phyloP scores from a whole-genome alignment of 2,329 filamentous ascomycete species.

The Penicillium sp. region DNA sequence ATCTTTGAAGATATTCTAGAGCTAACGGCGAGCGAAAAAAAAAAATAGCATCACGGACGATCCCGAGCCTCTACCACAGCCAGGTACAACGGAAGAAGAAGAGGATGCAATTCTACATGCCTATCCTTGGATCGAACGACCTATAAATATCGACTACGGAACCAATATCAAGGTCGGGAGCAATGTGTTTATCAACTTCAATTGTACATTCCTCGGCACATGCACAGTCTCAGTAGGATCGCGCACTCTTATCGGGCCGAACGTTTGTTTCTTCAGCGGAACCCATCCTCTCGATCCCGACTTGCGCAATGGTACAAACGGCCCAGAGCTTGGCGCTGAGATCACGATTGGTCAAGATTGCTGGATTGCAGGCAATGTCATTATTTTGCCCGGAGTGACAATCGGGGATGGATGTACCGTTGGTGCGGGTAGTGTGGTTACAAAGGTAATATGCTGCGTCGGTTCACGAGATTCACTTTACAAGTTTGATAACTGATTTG shows the following conservation, averaged over 20 bases:
- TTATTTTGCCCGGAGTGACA: constrained; percentile 74
- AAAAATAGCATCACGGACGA: constrained; percentile 33
- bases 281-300: constrained; percentile 75
- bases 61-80: constrained; percentile 1
- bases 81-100: constrained; percentile 15
- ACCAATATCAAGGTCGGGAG: constrained; percentile 72
- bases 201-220: constrained; percentile 75
- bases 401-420: constrained; percentile 74
- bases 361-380: constrained; percentile 73
- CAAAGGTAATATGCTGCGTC: constrained; percentile 7
- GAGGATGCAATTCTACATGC: constrained; percentile 16
- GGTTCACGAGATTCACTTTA: neutral
- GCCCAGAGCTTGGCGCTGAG: constrained; percentile 73
- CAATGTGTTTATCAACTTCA: constrained; percentile 74
- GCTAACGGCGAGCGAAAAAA: no score
- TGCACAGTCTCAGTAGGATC: constrained; percentile 72
- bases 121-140: constrained; percentile 58
- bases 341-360: constrained; percentile 78
- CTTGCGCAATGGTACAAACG: constrained; percentile 71
- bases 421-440: constrained; percentile 80
- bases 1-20: no score
- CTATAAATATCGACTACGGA: constrained; percentile 75
- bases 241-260: constrained; percentile 75
- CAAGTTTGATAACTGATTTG: neutral
- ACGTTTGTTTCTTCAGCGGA: constrained; percentile 73